Conservation (phyloP, 2,329 filamentous ascomycete species). For the Grosmannia penicillata region DNA sequence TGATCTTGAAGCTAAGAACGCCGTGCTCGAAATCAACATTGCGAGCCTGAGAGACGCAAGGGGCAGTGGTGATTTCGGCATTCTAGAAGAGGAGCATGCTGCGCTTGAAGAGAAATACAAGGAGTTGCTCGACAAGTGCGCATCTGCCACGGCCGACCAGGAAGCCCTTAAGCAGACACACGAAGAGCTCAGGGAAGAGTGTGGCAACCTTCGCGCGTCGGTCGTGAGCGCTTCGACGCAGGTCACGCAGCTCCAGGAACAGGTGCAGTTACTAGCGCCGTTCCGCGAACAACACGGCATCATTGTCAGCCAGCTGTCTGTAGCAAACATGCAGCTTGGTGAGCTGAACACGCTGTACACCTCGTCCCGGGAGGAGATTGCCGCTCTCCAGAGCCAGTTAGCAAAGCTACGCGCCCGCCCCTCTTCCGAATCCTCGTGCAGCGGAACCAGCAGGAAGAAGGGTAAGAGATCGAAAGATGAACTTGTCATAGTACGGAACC, state of each 20-base stretch:
- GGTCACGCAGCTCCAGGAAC: not conserved
- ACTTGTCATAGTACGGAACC: slow-evolving; percentile 10
- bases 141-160: not conserved
- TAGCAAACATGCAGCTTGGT: not conserved
- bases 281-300: not conserved
- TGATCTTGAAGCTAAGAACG: not conserved
- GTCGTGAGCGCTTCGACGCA: not conserved
- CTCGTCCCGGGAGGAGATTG: slow-evolving; percentile 4
- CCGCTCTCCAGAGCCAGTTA: slow-evolving; percentile 7
- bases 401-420: slow-evolving; percentile 6
- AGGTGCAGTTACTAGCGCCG: not conserved
- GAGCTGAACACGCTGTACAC: slow-evolving; percentile 2
- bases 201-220: not conserved
- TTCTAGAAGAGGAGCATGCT: not conserved
- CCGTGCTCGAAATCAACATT: not conserved
- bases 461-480: slow-evolving; percentile 6
- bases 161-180: not conserved
- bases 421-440: not conserved
- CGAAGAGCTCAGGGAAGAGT: not conserved
- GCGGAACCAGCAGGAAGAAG: slow-evolving; percentile 1
- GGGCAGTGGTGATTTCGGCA: not conserved
- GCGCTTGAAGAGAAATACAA: slow-evolving; percentile 1
- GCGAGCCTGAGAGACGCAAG: too few species aligned
- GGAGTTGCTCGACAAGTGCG: not conserved
- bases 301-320: slow-evolving; percentile 1